Evolutionary conservation across 2,329 filamentous ascomycete genomes (phyloP).

Genomic region (Phaeosphaeriaceae sp.): DNA sequence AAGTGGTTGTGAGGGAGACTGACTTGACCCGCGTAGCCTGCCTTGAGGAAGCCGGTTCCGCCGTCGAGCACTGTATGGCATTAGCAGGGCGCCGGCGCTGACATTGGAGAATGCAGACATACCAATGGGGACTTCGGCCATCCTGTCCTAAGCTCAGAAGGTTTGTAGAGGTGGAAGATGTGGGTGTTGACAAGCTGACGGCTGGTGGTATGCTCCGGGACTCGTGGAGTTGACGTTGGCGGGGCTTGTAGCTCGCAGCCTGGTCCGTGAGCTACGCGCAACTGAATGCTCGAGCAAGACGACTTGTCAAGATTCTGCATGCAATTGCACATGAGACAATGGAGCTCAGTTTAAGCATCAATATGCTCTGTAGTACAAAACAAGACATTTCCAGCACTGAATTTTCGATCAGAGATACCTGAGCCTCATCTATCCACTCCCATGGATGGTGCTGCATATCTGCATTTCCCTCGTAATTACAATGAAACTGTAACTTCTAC

Average conservation of each 20-base stretch:
- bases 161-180: conserved; percentile 12
- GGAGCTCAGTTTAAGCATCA: too few relatives aligned
- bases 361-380: too few relatives aligned
- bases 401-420: too few relatives aligned
- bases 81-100: conserved; percentile 33
- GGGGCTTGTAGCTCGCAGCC: conserved; percentile 15
- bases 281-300: not conserved
- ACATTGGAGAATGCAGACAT: conserved; percentile 24
- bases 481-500: too few relatives aligned
- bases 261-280: conserved; percentile 27
- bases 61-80: conserved; percentile 85
- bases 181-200: conserved; percentile 18
- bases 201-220: conserved; percentile 18
- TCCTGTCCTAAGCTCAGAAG: conserved; percentile 36
- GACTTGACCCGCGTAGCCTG: conserved; percentile 93
- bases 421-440: too few relatives aligned
- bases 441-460: too few relatives aligned
- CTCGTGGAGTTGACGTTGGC: conserved; percentile 40
- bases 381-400: not conserved
- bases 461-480: too few relatives aligned
- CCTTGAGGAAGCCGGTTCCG: conserved; percentile 99
- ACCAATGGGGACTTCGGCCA: conserved; percentile 61
- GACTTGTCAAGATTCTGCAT: too few relatives aligned
- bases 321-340: too few relatives aligned
- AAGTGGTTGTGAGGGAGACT: conserved; percentile 27